Evolutionary conservation across 2,329 filamentous ascomycete species (phyloP).

Genomic region (Fusarium multiceps): DNA sequence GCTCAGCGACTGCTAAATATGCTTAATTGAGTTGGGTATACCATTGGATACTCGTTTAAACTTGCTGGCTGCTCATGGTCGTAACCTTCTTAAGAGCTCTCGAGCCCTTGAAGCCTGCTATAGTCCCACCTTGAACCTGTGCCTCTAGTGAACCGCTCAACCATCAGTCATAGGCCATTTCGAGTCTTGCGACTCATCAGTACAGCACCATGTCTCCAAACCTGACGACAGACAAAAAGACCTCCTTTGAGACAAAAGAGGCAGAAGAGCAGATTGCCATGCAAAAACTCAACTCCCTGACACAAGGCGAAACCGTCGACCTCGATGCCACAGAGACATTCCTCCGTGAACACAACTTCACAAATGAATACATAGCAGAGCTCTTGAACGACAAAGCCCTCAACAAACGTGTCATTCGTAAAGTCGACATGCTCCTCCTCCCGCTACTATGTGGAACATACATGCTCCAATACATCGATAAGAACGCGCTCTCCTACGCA

Average conservation of each 20-base stretch:
- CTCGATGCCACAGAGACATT: constrained; percentile 35
- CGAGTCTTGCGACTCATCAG: background rate
- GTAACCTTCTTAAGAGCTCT: background rate
- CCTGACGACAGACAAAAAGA: background rate
- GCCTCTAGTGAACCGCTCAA: background rate
- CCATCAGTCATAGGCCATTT: rapidly evolving
- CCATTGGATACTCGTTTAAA: background rate
- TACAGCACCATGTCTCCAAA: constrained; percentile 7
- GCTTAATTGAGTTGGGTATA: background rate
- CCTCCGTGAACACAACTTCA: constrained; percentile 39
- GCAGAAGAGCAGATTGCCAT: constrained; percentile 31
- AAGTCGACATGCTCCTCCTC: constrained; percentile 61
- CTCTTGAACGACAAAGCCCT: constrained; percentile 23
- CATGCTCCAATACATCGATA: constrained; percentile 66
- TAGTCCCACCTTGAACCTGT: background rate
- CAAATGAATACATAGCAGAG: constrained; percentile 35
- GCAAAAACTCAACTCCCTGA: constrained; percentile 30
- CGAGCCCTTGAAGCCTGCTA: background rate
- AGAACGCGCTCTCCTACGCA: constrained; percentile 62
- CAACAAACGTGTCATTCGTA: constrained; percentile 47
- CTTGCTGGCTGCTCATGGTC: background rate
- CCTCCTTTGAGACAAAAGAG: background rate
- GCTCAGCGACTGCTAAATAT: background rate
- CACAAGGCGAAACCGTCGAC: constrained; percentile 29
- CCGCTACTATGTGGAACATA: constrained; percentile 63